phyloP scores from a whole-genome alignment of 2,329 filamentous ascomycete species.

The Talaromyces sp. region DNA sequence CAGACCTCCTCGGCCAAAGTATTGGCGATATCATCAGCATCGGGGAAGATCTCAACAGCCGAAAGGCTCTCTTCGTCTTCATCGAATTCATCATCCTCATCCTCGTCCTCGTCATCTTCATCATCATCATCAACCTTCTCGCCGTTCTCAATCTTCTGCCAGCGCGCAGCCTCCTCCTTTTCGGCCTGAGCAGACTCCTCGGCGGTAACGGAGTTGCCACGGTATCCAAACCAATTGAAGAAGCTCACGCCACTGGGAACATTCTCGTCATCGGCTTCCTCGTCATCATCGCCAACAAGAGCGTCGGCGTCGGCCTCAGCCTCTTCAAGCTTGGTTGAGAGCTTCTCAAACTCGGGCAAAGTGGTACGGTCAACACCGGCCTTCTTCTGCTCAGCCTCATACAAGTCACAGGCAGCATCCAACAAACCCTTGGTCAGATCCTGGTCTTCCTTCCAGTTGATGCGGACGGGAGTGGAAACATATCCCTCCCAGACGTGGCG shows the following conservation, averaged over 20 bases:
- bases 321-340: conserved; percentile 50
- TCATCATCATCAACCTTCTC: conserved; percentile 49
- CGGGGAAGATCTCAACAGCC: conserved; percentile 80
- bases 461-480: conserved; percentile 82
- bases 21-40: conserved; percentile 76
- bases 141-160: conserved; percentile 48
- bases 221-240: conserved; percentile 86
- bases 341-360: conserved; percentile 51
- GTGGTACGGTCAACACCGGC: conserved; percentile 49
- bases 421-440: conserved; percentile 80
- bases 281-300: conserved; percentile 26
- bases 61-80: conserved; percentile 60
- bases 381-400: conserved; percentile 57
- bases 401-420: conserved; percentile 66
- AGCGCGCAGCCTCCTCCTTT: conserved; percentile 59
- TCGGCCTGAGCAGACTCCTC: conserved; percentile 65
- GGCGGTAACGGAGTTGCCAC: conserved; percentile 63
- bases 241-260: conserved; percentile 61
- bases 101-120: conserved; percentile 42
- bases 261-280: conserved; percentile 37
- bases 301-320: conserved; percentile 34
- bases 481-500: conserved; percentile 66
- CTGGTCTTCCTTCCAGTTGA: conserved; percentile 81
- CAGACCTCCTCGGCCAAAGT: conserved; percentile 82
- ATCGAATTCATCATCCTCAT: conserved; percentile 54